These are phyloP conservation scores for Suhomyces faveliae DNA, from an alignment of 805 yeast species.

Conservation along the genomic window DNA sequence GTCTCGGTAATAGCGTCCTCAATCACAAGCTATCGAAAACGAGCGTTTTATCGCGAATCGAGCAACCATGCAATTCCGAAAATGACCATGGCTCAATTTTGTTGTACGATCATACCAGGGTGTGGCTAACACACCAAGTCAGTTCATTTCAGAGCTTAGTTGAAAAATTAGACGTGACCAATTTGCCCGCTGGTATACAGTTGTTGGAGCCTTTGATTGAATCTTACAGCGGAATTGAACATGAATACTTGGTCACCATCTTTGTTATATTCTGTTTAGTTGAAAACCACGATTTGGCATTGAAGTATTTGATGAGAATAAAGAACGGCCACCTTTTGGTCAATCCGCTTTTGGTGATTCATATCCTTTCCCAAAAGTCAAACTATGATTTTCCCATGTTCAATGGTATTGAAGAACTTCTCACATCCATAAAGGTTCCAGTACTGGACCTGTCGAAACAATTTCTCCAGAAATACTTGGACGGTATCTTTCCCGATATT, in stretches of 20 bases:
- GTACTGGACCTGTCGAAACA: not conserved
- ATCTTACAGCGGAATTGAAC: conserved; percentile 2
- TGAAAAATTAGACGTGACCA: not conserved
- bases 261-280: conserved; percentile 5
- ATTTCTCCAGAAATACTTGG: conserved; percentile 9
- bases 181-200: not conserved
- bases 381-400: conserved; percentile 3
- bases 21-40: not conserved
- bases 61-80: not conserved
- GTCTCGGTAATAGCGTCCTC: not conserved
- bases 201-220: conserved; percentile 2
- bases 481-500: conserved; percentile 7
- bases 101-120: conserved; percentile 5
- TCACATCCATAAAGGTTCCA: not conserved
- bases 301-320: conserved; percentile 11
- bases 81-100: conserved; percentile 6
- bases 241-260: conserved; percentile 9
- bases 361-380: conserved; percentile 6
- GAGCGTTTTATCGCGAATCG: not conserved
- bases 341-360: conserved; percentile 14
- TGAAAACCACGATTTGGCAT: conserved; percentile 1
- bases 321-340: conserved; percentile 12
- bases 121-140: conserved; percentile 10
- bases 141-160: not conserved
- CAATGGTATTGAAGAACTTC: conserved; percentile 7